These are phyloP conservation scores for Colletotrichum acutatum DNA, from an alignment of 2,329 filamentous ascomycete genomes.

Conservation along the genomic window DNA sequence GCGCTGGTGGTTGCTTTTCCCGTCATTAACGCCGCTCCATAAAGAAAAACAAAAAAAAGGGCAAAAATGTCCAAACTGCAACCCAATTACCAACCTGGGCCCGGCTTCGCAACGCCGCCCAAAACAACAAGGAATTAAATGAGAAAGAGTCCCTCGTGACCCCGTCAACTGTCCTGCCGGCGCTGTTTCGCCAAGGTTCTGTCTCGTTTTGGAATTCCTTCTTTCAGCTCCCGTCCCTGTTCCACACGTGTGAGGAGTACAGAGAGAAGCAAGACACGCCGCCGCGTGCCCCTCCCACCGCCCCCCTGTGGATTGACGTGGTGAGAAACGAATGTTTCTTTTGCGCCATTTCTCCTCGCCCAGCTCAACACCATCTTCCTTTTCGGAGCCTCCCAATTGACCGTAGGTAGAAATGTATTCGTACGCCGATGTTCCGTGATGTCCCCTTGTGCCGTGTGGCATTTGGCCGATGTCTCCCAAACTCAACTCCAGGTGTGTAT, in stretches of 20 bases:
- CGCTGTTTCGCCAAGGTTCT: slow-evolving; percentile 31
- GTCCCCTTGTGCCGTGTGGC: slow-evolving; percentile 34
- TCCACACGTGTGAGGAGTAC: slow-evolving; percentile 11
- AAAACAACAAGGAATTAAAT: background rate
- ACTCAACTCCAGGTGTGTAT: slow-evolving; percentile 35
- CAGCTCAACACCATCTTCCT: slow-evolving; percentile 10
- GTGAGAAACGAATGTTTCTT: slow-evolving; percentile 4
- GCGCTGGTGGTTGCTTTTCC: slow-evolving; percentile 26
- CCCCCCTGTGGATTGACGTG: background rate
- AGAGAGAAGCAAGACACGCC: background rate
- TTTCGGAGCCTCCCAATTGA: slow-evolving; percentile 11
- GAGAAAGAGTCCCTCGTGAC: slow-evolving; percentile 3
- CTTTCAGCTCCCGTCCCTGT: slow-evolving; percentile 27
- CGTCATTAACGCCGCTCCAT: slow-evolving; percentile 20
- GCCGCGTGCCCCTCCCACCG: background rate
- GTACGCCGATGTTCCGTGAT: slow-evolving; percentile 35
- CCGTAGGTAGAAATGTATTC: slow-evolving; percentile 31
- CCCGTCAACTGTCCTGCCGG: slow-evolving; percentile 24
- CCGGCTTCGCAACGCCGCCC: background rate
- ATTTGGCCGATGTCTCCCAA: slow-evolving; percentile 29
- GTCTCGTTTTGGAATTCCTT: slow-evolving; percentile 32
- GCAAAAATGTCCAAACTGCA: slow-evolving; percentile 18
- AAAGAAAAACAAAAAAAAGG: background rate
- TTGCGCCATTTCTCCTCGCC: slow-evolving; percentile 2
- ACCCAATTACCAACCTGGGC: slow-evolving; percentile 24